Evolutionary conservation across 306 rosid genomes (phyloP), one percentile per base, ranked within the genome.

Genomic region (Pyrus betulifolia): DNA sequence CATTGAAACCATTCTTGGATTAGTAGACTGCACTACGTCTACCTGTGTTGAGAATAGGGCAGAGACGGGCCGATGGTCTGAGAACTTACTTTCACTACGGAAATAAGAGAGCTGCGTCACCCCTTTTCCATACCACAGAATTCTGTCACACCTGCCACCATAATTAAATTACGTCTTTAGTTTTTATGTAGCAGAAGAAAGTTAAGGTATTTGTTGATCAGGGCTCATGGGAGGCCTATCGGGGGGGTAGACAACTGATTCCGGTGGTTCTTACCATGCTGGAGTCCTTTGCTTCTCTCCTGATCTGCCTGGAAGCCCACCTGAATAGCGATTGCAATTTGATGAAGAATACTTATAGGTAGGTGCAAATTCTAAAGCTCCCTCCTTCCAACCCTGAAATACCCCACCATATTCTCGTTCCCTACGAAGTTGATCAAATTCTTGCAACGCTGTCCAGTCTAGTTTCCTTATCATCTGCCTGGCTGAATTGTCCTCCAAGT

Each of bases 201-300:
- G 55, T 15, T 15, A 69, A 77, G 38, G 19, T 45, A 40, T 69
- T 52, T 63, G 67, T 38, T 21, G 61, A 63, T 42, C 18, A 40
- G 8, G 42, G 7, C n/a, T 17, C 21, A 10, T 12, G 31, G 66
- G 66, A 61, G 33, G 66, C 30, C 8, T 52, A 67, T 33, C 42
- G 44, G 49, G 79, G 79, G 79, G 74, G 33, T 14, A 18, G 67
- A 49, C 13, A 65, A 15, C 72, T 69, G 42, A 7, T 38, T 38
- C 42, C 8, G 45, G 52, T 27, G 69, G 54, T 51, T 70, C 9
- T 17, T 90, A 95, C 98, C 99, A 92, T 78, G 97, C 97, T 67
- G 99, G 97, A 80, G 97, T 95, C 84, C 97, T 88, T 87, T 89
- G 97, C 82, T 95, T 95, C 91, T 92, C 96, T 72, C 99, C 88